Base-by-base conservation (phyloP, 1,139 yeast genomes). In the Suhomyces atakaporum region DNA sequence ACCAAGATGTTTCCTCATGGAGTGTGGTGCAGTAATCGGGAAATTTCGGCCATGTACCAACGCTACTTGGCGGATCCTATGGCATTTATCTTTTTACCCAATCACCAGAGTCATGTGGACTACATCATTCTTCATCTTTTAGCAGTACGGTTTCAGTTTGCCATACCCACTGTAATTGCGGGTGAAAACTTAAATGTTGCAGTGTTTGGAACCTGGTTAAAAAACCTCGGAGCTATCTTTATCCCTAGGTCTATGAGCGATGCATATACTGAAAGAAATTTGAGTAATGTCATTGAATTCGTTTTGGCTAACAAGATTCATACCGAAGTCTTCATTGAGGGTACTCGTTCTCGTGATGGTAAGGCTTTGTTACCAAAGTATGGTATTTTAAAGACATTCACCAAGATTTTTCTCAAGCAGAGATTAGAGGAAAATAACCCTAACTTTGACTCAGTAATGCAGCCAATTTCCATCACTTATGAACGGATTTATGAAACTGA, bases 181-280 rank as follows among this genome's bases (percentile, higher is more conserved):
- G 87, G 87, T 6, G 85, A 81, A 39, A 81, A 81, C 54, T 70
- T 81, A 53, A 80, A 81, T 50, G 80, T 81, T 36, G 79, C 84
- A 1, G 62, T 80, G 9, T 68, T 81, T 37, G 84, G 85, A 2
- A 61, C 63, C 3, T 56, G 69, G 32, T 55, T 73, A 46, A 66
- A 68, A 42, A 59, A 60, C 26, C 58, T 73, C 45, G 78, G 78
- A 3, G 77, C 75, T 12, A 64, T 72, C 22, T 73, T 69, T 54
- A 73, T 73, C 43, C 70, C 71, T 34, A 55, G 76, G 36, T 59
- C 71, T 8, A 71, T 71, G 49, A 68, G 66, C 47, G 80, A 78
- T 46, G 71, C 75, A 37, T 77, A 77, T 49, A 71, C 84, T 19
- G 84, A 80, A 50, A 62, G 70, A 34, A 75, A 79, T 39, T 70